Evolutionary conservation across 2,329 filamentous ascomycete species (phyloP).

Genomic region (Chalara sp.): DNA sequence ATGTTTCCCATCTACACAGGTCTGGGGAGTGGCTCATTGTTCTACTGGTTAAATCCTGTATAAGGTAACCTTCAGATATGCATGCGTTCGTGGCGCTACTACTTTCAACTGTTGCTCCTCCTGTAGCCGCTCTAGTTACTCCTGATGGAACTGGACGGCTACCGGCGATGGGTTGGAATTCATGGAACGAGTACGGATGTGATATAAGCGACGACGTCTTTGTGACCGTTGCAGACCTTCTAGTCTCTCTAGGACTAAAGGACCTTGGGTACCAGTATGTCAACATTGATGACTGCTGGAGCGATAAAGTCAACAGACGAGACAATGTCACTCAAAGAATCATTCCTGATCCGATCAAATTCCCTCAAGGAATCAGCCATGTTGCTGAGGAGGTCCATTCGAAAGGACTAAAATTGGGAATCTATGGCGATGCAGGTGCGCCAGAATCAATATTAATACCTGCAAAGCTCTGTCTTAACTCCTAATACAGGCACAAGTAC

Average conservation of each 20-base stretch:
- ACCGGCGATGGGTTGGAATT: conserved; percentile 37
- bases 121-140: no score
- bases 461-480: no score
- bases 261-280: conserved; percentile 49
- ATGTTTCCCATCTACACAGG: no score
- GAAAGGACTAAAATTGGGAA: conserved; percentile 54
- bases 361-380: conserved; percentile 51
- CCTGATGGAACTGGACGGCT: conserved; percentile 1
- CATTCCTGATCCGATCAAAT: conserved; percentile 41
- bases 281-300: conserved; percentile 59
- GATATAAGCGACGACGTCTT: conserved; percentile 41
- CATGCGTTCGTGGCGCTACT: no score
- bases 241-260: conserved; percentile 41
- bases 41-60: no score
- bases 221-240: conserved; percentile 36
- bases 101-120: no score
- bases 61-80: no score
- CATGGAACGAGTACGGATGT: conserved; percentile 45
- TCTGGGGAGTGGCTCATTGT: no score
- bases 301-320: conserved; percentile 32
- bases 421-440: conserved; percentile 50
- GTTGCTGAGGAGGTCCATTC: conserved; percentile 47
- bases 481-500: conserved; percentile 2
- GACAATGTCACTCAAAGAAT: conserved; percentile 37
- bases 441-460: no score